Conservation (phyloP, 768 basidiomycete genomes). For the Termitomyces sp. region DNA sequence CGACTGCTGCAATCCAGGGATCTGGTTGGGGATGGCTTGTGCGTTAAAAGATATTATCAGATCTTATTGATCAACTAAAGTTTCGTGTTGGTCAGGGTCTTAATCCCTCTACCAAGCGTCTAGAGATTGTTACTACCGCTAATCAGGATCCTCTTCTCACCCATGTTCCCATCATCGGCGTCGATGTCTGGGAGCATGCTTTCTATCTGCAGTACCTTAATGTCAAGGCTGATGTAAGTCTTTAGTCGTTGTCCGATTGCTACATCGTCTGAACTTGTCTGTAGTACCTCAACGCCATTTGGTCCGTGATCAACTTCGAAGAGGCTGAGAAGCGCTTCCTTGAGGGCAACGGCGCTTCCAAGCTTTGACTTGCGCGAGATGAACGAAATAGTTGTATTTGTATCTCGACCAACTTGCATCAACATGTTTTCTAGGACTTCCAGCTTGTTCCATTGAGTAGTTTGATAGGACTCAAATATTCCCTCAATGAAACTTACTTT, state of each 20-base stretch:
- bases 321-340: constrained; percentile 61
- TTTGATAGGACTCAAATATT: background rate
- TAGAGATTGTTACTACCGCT: constrained; percentile 87
- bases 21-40: constrained; percentile 98
- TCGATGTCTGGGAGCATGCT: constrained; percentile 95
- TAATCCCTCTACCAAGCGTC: constrained; percentile 58
- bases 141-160: constrained; percentile 92
- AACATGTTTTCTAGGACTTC: background rate
- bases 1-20: constrained; percentile 85
- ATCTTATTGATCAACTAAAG: background rate
- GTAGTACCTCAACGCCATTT: constrained; percentile 84
- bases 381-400: background rate
- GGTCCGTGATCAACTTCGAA: constrained; percentile 88
- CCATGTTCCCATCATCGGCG: constrained; percentile 80
- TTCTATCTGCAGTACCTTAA: constrained; percentile 97
- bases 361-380: constrained; percentile 15
- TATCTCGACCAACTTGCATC: background rate
- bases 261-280: background rate
- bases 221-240: constrained; percentile 85
- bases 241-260: background rate
- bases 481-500: background rate
- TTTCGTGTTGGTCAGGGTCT: constrained; percentile 44
- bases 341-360: constrained; percentile 19
- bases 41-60: constrained; percentile 26
- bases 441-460: background rate